Conservation (phyloP, 306 rosid genomes). For the Castanospermum australe region DNA sequence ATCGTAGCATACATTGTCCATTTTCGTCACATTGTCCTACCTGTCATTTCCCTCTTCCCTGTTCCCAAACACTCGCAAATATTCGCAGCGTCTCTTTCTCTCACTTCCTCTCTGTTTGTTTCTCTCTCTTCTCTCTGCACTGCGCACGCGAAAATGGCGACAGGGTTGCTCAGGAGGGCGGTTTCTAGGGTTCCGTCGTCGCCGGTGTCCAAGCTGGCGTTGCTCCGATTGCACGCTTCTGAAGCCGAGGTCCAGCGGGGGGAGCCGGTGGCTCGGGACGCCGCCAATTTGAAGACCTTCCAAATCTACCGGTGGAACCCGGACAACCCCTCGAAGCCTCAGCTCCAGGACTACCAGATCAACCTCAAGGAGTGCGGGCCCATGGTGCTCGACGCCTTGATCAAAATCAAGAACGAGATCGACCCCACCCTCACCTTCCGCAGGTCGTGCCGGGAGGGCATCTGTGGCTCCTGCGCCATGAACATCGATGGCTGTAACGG, state of each 20-base stretch:
- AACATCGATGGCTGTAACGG: constrained; percentile 98
- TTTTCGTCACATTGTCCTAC: constrained; percentile 24
- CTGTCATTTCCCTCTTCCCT: not conserved
- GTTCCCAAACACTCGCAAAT: not conserved
- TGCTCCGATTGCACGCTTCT: constrained; percentile 58
- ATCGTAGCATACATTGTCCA: too few species aligned
- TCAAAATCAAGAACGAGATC: constrained; percentile 90
- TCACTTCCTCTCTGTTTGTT: not conserved
- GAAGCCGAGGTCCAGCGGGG: constrained; percentile 61
- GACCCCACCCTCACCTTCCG: constrained; percentile 86
- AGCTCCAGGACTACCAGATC: constrained; percentile 70
- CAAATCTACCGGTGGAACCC: constrained; percentile 97
- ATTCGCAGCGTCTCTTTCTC: not conserved
- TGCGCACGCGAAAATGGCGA: constrained; percentile 63
- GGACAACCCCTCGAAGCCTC: constrained; percentile 69
- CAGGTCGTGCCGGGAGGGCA: constrained; percentile 92
- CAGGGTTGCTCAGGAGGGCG: constrained; percentile 51
- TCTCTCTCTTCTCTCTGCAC: not conserved
- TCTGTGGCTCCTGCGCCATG: constrained; percentile 99
- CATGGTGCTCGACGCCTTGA: constrained; percentile 92
- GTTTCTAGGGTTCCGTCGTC: constrained; percentile 43
- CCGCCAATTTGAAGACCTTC: constrained; percentile 55
- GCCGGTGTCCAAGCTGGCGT: constrained; percentile 33
- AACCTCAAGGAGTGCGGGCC: constrained; percentile 96
- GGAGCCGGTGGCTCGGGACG: constrained; percentile 37